These are phyloP conservation scores for Nitzschia sp. DNA, from an alignment of 108 stramenopile species.

Conservation along the genomic window DNA sequence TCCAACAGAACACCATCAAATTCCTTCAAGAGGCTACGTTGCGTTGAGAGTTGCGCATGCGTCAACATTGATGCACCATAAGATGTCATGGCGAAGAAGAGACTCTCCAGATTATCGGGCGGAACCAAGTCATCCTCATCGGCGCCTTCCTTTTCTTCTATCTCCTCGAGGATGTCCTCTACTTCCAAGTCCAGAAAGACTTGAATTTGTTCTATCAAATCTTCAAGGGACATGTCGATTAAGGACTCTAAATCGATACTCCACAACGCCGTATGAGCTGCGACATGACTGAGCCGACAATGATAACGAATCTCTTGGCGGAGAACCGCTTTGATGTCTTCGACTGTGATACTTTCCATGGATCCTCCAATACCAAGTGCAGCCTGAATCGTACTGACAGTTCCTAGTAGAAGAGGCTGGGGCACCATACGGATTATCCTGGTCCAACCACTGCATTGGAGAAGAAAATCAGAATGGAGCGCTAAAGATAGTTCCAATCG, in stretches of 20 bases:
- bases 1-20: constrained; percentile 52
- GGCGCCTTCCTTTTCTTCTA: background rate
- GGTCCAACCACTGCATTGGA: constrained; percentile 52
- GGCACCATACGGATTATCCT: constrained; percentile 71
- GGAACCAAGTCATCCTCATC: constrained; percentile 21
- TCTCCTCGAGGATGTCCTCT: constrained; percentile 13
- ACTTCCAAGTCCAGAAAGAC: constrained; percentile 39
- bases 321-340: constrained; percentile 49
- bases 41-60: constrained; percentile 11
- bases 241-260: constrained; percentile 47
- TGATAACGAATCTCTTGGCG: constrained; percentile 82
- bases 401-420: constrained; percentile 55
- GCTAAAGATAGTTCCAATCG: background rate
- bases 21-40: constrained; percentile 29
- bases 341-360: constrained; percentile 24
- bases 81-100: constrained; percentile 6
- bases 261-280: constrained; percentile 86
- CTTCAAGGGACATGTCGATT: constrained; percentile 24
- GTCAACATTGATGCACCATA: constrained; percentile 18
- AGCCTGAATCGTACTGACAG: constrained; percentile 38
- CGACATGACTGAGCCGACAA: constrained; percentile 83
- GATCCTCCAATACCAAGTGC: background rate
- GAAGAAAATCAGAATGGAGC: background rate
- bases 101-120: background rate
- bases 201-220: constrained; percentile 31